A percentile compares a stretch with the other conserved stretches of the same genome.
Evolutionary conservation across 2,329 filamentous ascomycete genomes (phyloP).

Genomic region (Trichoderma koningiopsis): DNA sequence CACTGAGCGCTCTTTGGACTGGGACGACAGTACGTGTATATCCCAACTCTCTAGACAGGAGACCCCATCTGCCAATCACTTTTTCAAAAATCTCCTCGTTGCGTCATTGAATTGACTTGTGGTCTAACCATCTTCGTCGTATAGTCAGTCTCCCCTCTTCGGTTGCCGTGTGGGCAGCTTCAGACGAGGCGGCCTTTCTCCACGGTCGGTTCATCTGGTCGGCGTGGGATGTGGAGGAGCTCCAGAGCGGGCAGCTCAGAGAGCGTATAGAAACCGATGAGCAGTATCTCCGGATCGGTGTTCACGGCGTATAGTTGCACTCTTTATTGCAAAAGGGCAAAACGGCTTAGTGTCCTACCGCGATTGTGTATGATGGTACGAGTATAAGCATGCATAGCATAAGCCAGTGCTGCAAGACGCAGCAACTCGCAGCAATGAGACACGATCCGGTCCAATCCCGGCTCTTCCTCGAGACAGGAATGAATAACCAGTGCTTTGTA

Average conservation of each 20-base stretch:
- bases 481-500: neutral
- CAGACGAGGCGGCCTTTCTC: constrained; percentile 47
- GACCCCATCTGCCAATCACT: neutral
- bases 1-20: constrained; percentile 3
- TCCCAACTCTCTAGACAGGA: neutral
- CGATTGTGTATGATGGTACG: neutral
- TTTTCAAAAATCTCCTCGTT: neutral
- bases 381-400: neutral
- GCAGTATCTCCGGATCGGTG: constrained; percentile 13
- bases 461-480: neutral
- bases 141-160: constrained; percentile 37
- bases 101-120: neutral
- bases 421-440: neutral
- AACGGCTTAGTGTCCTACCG: neutral
- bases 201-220: constrained; percentile 49
- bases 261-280: constrained; percentile 20
- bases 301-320: constrained; percentile 16
- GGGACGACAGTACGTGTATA: constrained; percentile 14
- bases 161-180: constrained; percentile 44
- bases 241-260: constrained; percentile 30
- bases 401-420: neutral
- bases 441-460: neutral
- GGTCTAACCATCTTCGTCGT: constrained; percentile 17
- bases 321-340: neutral
- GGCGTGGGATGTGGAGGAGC: constrained; percentile 54